These are phyloP conservation scores for Lipomyces mesembrius DNA, from an alignment of 805 yeast genomes.

Conservation along the genomic window DNA sequence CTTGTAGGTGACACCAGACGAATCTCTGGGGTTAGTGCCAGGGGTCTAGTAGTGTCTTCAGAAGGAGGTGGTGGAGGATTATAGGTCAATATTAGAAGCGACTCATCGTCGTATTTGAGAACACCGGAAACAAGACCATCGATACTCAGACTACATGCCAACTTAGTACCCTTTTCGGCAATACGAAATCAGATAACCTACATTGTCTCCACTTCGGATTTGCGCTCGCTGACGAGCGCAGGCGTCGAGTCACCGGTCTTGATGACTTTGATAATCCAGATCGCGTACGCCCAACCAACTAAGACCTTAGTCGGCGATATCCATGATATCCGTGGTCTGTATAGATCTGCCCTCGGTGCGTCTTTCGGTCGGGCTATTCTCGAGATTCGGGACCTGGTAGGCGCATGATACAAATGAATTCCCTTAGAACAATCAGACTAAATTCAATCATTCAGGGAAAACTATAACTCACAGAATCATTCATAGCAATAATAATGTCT, in stretches of 20 bases:
- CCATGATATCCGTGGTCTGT: constrained; percentile 76
- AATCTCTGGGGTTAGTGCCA: constrained; percentile 68
- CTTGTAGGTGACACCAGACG: constrained; percentile 65
- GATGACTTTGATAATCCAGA: constrained; percentile 65
- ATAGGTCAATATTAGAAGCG: constrained; percentile 63
- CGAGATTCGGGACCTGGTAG: constrained; percentile 55
- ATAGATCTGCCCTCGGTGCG: constrained; percentile 70
- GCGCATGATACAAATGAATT: constrained; percentile 58
- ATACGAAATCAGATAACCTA: not conserved
- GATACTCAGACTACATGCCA: constrained; percentile 49
- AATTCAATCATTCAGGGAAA: not conserved
- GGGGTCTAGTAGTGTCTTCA: constrained; percentile 35
- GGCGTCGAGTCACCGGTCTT: constrained; percentile 22
- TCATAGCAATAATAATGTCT: constrained; percentile 78
- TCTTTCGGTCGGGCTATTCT: constrained; percentile 62
- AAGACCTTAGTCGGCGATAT: constrained; percentile 69
- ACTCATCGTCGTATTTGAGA: constrained; percentile 73
- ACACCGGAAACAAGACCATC: constrained; percentile 74
- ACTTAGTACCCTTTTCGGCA: not conserved
- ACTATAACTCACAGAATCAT: constrained; percentile 67
- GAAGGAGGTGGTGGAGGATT: constrained; percentile 32
- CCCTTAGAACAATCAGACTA: constrained; percentile 18
- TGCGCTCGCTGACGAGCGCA: constrained; percentile 28
- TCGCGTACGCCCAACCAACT: constrained; percentile 80
- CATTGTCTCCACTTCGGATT: constrained; percentile 37